phyloP scores from a whole-genome alignment of 768 basidiomycete genomes.

The Tylopilus subfusipes region DNA sequence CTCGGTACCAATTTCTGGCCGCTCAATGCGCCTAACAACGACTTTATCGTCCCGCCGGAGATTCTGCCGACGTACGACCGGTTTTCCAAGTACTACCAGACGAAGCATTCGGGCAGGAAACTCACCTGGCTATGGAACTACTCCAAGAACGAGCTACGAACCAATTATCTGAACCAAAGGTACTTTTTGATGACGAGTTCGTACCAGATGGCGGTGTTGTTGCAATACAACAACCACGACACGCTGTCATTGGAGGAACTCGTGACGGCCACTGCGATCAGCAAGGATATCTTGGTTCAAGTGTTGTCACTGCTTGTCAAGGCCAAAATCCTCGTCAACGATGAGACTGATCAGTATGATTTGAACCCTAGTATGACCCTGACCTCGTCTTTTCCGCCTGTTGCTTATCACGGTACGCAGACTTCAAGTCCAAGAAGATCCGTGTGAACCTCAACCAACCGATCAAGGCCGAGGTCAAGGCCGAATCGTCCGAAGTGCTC shows the following conservation, averaged over 20 bases:
- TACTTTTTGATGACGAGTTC: constrained; percentile 95
- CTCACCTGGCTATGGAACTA: constrained; percentile 99
- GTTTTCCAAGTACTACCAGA: constrained; percentile 90
- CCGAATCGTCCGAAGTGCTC: constrained; percentile 83
- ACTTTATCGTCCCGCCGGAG: constrained; percentile 87
- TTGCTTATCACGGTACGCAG: constrained; percentile 35
- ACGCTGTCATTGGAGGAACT: constrained; percentile 81
- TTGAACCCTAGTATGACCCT: constrained; percentile 67
- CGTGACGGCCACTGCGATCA: constrained; percentile 70
- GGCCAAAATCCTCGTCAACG: constrained; percentile 84
- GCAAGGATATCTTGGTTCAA: constrained; percentile 75
- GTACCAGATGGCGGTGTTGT: constrained; percentile 91
- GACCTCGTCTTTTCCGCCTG: background rate
- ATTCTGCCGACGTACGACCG: constrained; percentile 84
- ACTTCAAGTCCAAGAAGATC: constrained; percentile 92
- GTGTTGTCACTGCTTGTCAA: constrained; percentile 67
- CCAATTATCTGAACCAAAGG: constrained; percentile 90
- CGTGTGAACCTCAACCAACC: constrained; percentile 88
- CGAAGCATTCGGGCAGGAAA: constrained; percentile 91
- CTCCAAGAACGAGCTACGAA: constrained; percentile 92
- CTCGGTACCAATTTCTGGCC: constrained; percentile 98
- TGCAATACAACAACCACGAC: constrained; percentile 92
- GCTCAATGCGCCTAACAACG: constrained; percentile 73
- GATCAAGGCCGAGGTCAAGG: constrained; percentile 92
- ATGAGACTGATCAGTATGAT: constrained; percentile 88